Conservation (phyloP, 768 basidiomycete genomes). For the Psilocybe sp. region DNA sequence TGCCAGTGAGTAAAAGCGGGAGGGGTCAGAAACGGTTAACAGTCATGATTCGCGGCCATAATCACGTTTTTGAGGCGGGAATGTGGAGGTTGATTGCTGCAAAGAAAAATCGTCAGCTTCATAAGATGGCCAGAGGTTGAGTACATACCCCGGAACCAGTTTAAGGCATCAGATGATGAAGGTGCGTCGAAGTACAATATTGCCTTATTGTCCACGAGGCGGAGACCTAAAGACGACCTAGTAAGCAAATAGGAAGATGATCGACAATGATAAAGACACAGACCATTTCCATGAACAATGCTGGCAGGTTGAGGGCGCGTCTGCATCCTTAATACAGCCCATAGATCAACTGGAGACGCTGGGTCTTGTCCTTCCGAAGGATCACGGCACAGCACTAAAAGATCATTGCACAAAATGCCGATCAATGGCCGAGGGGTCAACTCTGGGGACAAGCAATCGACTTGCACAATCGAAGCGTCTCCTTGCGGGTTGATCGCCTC, state of each 20-base stretch:
- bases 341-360: slow-evolving; percentile 78
- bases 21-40: slow-evolving; percentile 7
- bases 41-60: no score
- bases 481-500: slow-evolving; percentile 78
- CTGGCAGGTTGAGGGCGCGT: slow-evolving; percentile 88
- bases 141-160: slow-evolving; percentile 81
- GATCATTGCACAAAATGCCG: slow-evolving; percentile 89
- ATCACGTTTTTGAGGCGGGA: slow-evolving; percentile 71
- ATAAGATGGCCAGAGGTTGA: not conserved
- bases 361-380: slow-evolving; percentile 79
- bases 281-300: slow-evolving; percentile 85
- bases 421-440: slow-evolving; percentile 74
- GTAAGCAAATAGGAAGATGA: not conserved
- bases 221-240: slow-evolving; percentile 52
- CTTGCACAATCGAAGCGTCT: slow-evolving; percentile 77
- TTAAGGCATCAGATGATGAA: slow-evolving; percentile 79
- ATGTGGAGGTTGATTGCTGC: slow-evolving; percentile 88
- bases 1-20: slow-evolving; percentile 5
- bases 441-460: slow-evolving; percentile 89
- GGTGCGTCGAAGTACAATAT: slow-evolving; percentile 88
- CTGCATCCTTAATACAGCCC: slow-evolving; percentile 96
- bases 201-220: slow-evolving; percentile 89
- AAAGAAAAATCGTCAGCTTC: slow-evolving; percentile 6
- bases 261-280: not conserved
- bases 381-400: slow-evolving; percentile 89